phyloP scores from a whole-genome alignment of 2,329 filamentous ascomycete species.

The Incumbomyces delicatus region DNA sequence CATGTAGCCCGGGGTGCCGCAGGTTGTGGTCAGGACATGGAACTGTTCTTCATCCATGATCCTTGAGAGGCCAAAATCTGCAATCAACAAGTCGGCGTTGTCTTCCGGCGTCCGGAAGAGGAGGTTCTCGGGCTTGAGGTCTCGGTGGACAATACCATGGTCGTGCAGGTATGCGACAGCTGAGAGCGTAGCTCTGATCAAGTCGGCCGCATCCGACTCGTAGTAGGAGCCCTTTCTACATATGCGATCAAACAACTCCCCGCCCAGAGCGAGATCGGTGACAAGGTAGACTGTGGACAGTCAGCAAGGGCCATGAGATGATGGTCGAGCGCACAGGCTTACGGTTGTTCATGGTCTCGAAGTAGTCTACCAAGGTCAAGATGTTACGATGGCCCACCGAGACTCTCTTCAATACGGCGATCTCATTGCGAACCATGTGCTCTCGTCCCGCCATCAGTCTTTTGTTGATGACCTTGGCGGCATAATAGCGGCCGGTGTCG shows the following conservation, averaged over 20 bases:
- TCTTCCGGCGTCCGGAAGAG: conserved; percentile 96
- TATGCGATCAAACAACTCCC: conserved; percentile 96
- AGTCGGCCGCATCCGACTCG: conserved; percentile 89
- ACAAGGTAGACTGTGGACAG: conserved; percentile 68
- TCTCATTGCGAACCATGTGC: conserved; percentile 99
- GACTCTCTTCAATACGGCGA: conserved; percentile 93
- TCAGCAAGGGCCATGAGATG: conserved; percentile 12
- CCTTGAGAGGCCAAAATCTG: conserved; percentile 87
- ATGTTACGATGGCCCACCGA: conserved; percentile 99
- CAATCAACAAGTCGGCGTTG: conserved; percentile 92
- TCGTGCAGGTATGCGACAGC: conserved; percentile 98
- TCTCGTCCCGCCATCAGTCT: conserved; percentile 92
- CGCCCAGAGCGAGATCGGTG: conserved; percentile 89
- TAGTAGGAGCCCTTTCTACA: conserved; percentile 98
- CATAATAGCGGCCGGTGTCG: conserved; percentile 94
- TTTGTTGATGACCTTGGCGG: conserved; percentile 99
- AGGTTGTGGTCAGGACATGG: conserved; percentile 93
- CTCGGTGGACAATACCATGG: conserved; percentile 95
- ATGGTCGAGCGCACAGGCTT: conserved; percentile 21
- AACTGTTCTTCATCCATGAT: conserved; percentile 99
- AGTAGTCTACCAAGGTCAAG: conserved; percentile 94
- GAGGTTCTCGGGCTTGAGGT: conserved; percentile 94
- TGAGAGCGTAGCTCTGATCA: conserved; percentile 87
- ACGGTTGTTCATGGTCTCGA: conserved; percentile 98
- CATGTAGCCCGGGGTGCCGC: conserved; percentile 97